Evolutionary conservation across 768 basidiomycete species (phyloP).

Genomic region (Flagelloscypha sp.): DNA sequence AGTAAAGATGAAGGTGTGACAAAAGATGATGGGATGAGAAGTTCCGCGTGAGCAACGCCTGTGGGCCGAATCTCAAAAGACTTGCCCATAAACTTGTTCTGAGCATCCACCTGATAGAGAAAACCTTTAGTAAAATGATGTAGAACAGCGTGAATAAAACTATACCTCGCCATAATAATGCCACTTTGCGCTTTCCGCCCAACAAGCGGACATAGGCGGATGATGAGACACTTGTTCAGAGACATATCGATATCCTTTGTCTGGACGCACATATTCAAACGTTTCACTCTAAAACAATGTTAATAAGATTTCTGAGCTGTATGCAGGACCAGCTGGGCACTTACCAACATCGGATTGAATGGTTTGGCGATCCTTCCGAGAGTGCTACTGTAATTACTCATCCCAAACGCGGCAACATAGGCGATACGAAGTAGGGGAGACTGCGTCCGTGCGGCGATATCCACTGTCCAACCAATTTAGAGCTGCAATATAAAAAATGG

Average conservation of each 20-base stretch:
- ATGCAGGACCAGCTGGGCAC: conserved; percentile 23
- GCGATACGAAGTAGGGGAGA: conserved; percentile 81
- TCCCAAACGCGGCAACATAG: conserved; percentile 92
- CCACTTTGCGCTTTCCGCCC: conserved; percentile 86
- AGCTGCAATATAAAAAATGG: conserved; percentile 4
- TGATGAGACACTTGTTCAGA: conserved; percentile 98
- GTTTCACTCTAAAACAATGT: conserved; percentile 61
- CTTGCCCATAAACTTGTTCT: conserved; percentile 95
- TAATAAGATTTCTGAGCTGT: background rate
- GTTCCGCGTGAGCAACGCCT: conserved; percentile 84
- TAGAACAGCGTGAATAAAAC: background rate
- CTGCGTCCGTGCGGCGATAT: conserved; percentile 68
- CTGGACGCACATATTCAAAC: conserved; percentile 85
- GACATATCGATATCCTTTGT: conserved; percentile 85
- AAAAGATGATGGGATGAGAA: conserved; percentile 65
- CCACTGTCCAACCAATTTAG: conserved; percentile 65
- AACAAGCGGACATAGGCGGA: conserved; percentile 94
- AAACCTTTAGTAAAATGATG: conserved; percentile 2
- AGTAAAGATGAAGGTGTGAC: conserved; percentile 62
- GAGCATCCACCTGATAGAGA: conserved; percentile 72
- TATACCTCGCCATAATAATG: conserved; percentile 81
- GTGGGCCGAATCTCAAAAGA: conserved; percentile 95
- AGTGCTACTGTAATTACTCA: conserved; percentile 96
- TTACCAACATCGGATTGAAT: conserved; percentile 89
- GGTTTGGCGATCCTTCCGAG: conserved; percentile 96